phyloP scores from a whole-genome alignment of 345 rosid genomes.

The Salix exigua region DNA sequence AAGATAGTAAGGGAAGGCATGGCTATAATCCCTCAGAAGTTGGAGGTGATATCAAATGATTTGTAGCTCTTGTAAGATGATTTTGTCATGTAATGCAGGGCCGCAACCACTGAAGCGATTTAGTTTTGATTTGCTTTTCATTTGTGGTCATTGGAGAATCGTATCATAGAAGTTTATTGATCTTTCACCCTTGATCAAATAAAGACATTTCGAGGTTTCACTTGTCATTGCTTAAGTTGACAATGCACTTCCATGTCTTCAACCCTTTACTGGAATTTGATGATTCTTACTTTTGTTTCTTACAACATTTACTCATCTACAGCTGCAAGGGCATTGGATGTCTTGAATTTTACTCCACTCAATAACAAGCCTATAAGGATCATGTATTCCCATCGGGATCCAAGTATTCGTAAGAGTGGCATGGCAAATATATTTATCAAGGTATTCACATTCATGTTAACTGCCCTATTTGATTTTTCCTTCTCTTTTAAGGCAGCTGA shows the following conservation, averaged over 20 bases:
- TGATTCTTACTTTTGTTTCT: not conserved
- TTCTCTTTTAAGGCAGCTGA: not conserved
- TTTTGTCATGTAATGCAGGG: not conserved
- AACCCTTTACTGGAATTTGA: not conserved
- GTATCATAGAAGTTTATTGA: not conserved
- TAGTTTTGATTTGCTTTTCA: not conserved
- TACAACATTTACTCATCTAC: not conserved
- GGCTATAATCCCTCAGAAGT: not conserved
- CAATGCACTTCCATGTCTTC: not conserved
- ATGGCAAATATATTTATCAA: slow-evolving; percentile 27
- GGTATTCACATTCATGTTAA: not conserved
- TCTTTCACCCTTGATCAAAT: too few relatives aligned
- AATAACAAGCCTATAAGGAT: slow-evolving; percentile 24
- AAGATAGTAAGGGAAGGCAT: not conserved
- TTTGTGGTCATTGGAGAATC: not conserved
- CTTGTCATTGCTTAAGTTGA: not conserved
- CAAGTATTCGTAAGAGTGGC: slow-evolving; percentile 30
- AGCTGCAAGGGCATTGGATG: slow-evolving; percentile 31
- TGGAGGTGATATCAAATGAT: not conserved
- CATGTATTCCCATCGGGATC: slow-evolving; percentile 30
- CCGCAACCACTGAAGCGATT: not conserved
- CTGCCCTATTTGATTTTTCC: not conserved
- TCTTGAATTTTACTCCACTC: slow-evolving; percentile 25
- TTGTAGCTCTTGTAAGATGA: not conserved
- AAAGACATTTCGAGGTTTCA: not conserved